Conservation (phyloP, 177 flowering plant genomes). For the Tripterygium wilfordii region DNA sequence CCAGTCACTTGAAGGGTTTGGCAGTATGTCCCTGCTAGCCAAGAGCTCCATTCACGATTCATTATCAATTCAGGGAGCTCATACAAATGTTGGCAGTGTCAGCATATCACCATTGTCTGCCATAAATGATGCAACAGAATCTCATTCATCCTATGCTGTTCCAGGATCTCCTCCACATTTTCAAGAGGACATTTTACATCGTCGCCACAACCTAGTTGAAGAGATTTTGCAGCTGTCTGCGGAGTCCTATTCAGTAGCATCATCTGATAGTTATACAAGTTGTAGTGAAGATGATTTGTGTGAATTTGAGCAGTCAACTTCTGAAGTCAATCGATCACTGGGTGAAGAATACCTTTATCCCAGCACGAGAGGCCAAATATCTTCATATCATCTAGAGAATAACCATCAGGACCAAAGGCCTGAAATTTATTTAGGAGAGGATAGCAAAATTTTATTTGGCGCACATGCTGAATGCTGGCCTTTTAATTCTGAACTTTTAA, state of each 20-base stretch:
- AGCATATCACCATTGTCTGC: constrained; percentile 21
- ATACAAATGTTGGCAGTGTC: constrained; percentile 16
- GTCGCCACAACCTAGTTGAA: constrained; percentile 78
- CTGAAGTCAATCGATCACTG: constrained; percentile 20
- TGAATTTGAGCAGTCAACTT: constrained; percentile 19
- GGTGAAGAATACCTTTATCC: constrained; percentile 18
- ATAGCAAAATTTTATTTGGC: constrained; percentile 16
- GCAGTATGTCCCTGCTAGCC: constrained; percentile 10
- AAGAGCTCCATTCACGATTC: constrained; percentile 17
- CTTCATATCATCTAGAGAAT: constrained; percentile 8
- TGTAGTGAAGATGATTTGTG: constrained; percentile 47
- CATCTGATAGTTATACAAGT: constrained; percentile 84
- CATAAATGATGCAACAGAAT: constrained; percentile 37
- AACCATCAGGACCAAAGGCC: constrained; percentile 9
- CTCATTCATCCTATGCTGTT: constrained; percentile 34
- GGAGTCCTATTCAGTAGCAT: constrained; percentile 74
- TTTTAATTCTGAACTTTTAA: constrained; percentile 7
- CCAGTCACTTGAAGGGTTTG: constrained; percentile 21
- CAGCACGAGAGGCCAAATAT: constrained; percentile 14
- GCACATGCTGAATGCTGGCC: constrained; percentile 17
- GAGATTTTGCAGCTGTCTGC: constrained; percentile 83
- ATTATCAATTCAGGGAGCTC: constrained; percentile 7
- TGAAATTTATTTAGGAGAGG: constrained; percentile 10
- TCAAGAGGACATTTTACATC: constrained; percentile 74
- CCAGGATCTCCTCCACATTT: constrained; percentile 88